Percentiles rank a stretch among this genome's conserved stretches.
phyloP scores from a whole-genome alignment of 2,329 filamentous ascomycete genomes.

The Fusarium camptoceras region DNA sequence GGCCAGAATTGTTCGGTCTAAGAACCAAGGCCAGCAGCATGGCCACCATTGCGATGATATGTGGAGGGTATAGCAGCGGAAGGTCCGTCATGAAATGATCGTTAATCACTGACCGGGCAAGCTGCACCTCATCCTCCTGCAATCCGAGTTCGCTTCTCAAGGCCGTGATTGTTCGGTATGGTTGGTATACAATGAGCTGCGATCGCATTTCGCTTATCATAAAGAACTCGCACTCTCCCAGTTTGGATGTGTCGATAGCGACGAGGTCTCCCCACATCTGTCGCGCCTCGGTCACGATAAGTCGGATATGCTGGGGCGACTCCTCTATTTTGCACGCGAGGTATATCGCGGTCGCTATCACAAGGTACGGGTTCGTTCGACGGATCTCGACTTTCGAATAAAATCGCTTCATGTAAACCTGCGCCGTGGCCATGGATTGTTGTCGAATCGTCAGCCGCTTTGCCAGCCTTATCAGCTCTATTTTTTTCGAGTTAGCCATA shows the following conservation, averaged over 20 bases:
- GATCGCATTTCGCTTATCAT: conserved; percentile 92
- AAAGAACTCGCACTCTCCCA: conserved; percentile 94
- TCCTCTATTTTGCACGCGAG: conserved; percentile 99
- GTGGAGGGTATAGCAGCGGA: conserved; percentile 86
- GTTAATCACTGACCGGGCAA: conserved; percentile 88
- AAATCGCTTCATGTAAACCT: conserved; percentile 94
- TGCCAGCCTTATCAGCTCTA: conserved; percentile 84
- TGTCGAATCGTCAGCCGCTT: conserved; percentile 88
- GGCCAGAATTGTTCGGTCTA: conserved; percentile 63
- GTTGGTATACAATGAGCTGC: conserved; percentile 90
- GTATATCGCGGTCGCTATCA: conserved; percentile 93
- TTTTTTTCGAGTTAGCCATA: conserved; percentile 3
- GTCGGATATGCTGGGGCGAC: conserved; percentile 92
- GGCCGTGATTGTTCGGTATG: conserved; percentile 82
- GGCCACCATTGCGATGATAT: conserved; percentile 87
- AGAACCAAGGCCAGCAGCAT: conserved; percentile 87
- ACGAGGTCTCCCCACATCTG: conserved; percentile 86
- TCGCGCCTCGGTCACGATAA: conserved; percentile 87
- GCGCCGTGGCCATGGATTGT: conserved; percentile 92
- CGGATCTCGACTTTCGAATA: conserved; percentile 92
- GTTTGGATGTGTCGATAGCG: conserved; percentile 80
- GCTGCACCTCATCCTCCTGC: conserved; percentile 79
- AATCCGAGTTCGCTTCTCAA: conserved; percentile 77
- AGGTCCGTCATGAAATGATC: conserved; percentile 94
- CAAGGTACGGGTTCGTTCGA: conserved; percentile 90